Base-by-base conservation (phyloP, 495 filamentous ascomycete genomes). In the Penicillium bialowiezense region DNA sequence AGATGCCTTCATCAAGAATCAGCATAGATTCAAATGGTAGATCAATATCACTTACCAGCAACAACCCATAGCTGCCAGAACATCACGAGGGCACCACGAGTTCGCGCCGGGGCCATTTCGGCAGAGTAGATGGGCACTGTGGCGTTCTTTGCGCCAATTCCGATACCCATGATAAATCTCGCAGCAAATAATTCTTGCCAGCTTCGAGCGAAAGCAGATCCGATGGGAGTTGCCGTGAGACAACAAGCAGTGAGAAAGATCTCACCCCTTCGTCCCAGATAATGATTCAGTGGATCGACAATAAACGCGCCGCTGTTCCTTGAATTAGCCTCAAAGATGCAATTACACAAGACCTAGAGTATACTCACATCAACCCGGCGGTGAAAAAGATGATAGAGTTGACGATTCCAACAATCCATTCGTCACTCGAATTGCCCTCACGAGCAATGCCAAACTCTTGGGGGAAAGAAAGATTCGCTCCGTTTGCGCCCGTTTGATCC, bases 401-500 rank as follows among this genome's bases (percentile, higher is more conserved):
- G 51, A 86, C 68, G 5, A 84, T 46, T 12, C 82, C 82, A 18
- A 84, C 69, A 28, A 86, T 72, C 73, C 81, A 84, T 7, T 71
- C 61, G 49, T 86, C 77, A 7, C n/a, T n/a, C n/a, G n/a, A n/a
- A n/a, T 46, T 54, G 4, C 62, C 61, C 15, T 43, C 32, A 3
- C 71, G 61, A 1, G 63, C 63, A 24, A 85, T 77, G 4, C 71
- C 71, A 40, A 87, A 81, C 19, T 74, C 76, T 14, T 59, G 21
- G 0, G 75, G 77, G 61, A 83, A 87, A 6, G 70, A 69, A 50
- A 87, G 52, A 50, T 86, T 86, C 21, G 83, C 84, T 18, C 84
- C 84, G 52, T 87, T 87, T 39, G 79, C 78, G 6, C 82, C 84
- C 4, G 83, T 85, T 56, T 87, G 82, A 64, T 86, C 84, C 84